These are phyloP conservation scores for Kluyveromyces nonfermentans DNA, from an alignment of 805 yeast genomes.

Conservation along the genomic window DNA sequence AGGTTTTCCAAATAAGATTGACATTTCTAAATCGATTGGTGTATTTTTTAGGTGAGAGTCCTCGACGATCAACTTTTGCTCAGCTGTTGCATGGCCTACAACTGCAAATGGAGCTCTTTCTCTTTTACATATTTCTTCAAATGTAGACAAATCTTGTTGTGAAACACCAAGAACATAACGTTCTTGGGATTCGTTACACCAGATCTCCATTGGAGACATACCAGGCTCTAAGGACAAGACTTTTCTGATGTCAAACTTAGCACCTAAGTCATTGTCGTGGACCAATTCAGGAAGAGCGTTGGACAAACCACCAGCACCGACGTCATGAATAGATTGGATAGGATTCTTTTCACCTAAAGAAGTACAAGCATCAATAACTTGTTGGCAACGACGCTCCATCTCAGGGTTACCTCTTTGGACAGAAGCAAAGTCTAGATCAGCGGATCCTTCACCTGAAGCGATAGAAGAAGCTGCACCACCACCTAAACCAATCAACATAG, in stretches of 20 bases:
- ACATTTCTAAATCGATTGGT: slow-evolving; percentile 94
- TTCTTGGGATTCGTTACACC: slow-evolving; percentile 99
- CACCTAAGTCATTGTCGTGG: slow-evolving; percentile 95
- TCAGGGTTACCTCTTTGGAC: slow-evolving; percentile 99
- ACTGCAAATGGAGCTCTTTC: slow-evolving; percentile 96
- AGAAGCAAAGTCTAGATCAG: slow-evolving; percentile 93
- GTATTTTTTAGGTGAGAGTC: slow-evolving; percentile 71
- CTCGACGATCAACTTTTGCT: slow-evolving; percentile 69
- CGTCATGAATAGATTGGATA: slow-evolving; percentile 93
- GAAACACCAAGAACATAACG: slow-evolving; percentile 92
- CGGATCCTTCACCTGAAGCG: slow-evolving; percentile 94
- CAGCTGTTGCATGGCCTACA: slow-evolving; percentile 88
- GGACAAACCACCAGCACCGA: slow-evolving; percentile 98
- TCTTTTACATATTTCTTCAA: slow-evolving; percentile 76
- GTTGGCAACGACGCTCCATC: slow-evolving; percentile 98
- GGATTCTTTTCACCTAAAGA: slow-evolving; percentile 71
- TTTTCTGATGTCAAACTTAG: slow-evolving; percentile 81
- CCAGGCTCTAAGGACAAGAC: slow-evolving; percentile 90
- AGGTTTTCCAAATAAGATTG: slow-evolving; percentile 90
- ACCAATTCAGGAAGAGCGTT: slow-evolving; percentile 97
- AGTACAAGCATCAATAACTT: slow-evolving; percentile 90
- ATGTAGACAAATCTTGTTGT: slow-evolving; percentile 60
- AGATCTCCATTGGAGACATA: slow-evolving; percentile 98
- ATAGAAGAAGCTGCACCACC: slow-evolving; percentile 99
- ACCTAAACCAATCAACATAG: slow-evolving; percentile 96